Percentiles rank a stretch among this genome's conserved stretches.
phyloP scores from a whole-genome alignment of 805 yeast species.

The Metschnikowia noctiluminum region DNA sequence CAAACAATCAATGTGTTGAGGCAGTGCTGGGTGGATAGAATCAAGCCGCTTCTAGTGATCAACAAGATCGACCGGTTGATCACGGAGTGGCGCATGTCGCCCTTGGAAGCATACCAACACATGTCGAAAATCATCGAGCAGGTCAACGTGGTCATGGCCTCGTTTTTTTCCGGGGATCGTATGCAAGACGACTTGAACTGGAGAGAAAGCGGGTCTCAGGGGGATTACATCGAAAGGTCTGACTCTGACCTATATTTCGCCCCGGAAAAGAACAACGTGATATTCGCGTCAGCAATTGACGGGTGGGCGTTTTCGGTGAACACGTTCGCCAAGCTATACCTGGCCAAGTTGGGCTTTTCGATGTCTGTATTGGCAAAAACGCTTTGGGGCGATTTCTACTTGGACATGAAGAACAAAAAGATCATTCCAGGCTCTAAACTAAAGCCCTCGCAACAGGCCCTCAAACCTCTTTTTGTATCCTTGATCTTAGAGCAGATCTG shows the following conservation, averaged over 20 bases:
- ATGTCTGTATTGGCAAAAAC: conserved; percentile 75
- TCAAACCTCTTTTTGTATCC: conserved; percentile 83
- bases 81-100: conserved; percentile 74
- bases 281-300: conserved; percentile 87
- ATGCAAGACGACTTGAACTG: conserved; percentile 81
- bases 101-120: conserved; percentile 83
- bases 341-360: conserved; percentile 78
- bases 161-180: conserved; percentile 88
- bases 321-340: conserved; percentile 85
- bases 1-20: conserved; percentile 93
- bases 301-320: conserved; percentile 97
- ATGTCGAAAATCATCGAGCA: conserved; percentile 79
- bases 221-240: conserved; percentile 65
- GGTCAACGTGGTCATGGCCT: conserved; percentile 91
- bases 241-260: conserved; percentile 83
- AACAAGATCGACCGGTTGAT: conserved; percentile 89
- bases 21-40: conserved; percentile 92
- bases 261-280: conserved; percentile 84
- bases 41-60: conserved; percentile 82
- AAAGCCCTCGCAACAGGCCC: conserved; percentile 46
- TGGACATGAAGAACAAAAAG: conserved; percentile 87
- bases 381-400: conserved; percentile 92
- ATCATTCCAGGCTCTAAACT: conserved; percentile 65
- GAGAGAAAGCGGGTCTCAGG: conserved; percentile 59
- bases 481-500: conserved; percentile 86